Evolutionary conservation across 768 basidiomycete species (phyloP).

Genomic region (Mycena leptocephala): DNA sequence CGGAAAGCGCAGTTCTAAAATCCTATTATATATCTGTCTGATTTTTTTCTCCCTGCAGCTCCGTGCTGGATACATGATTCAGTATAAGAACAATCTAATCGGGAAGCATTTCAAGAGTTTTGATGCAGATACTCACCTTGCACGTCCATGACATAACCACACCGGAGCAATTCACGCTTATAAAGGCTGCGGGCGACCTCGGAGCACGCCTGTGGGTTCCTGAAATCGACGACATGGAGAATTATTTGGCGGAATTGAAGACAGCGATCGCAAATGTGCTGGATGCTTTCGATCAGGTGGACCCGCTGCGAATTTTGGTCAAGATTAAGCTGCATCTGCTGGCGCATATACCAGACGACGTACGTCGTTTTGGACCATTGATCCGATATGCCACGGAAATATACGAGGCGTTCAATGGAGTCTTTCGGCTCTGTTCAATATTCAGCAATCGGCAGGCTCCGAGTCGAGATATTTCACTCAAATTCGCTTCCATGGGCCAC

Average conservation of each 20-base stretch:
- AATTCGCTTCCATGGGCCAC: conserved; percentile 43
- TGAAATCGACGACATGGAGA: conserved; percentile 45
- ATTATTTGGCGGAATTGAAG: conserved; percentile 43
- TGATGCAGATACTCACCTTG: conserved; percentile 49
- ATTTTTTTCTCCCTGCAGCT: no score
- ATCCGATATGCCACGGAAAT: conserved; percentile 54
- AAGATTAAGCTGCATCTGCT: conserved; percentile 55
- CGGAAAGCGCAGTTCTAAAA: no score
- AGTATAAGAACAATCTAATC: conserved; percentile 39
- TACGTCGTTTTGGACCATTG: conserved; percentile 51
- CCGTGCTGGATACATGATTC: no score
- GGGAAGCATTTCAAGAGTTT: conserved; percentile 54
- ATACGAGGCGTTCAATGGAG: conserved; percentile 57
- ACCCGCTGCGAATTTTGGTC: conserved; percentile 50
- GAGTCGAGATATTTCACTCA: conserved; percentile 50
- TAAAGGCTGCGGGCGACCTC: conserved; percentile 41
- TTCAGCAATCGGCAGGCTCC: conserved; percentile 55
- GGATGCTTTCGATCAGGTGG: conserved; percentile 47
- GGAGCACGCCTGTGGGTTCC: conserved; percentile 52
- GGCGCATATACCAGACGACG: conserved; percentile 45
- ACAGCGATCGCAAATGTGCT: conserved; percentile 51
- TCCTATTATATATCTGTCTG: no score
- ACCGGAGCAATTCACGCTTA: conserved; percentile 35
- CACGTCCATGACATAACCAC: conserved; percentile 46
- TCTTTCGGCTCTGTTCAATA: conserved; percentile 54